Evolutionary conservation across 2,329 filamentous ascomycete species (phyloP), one percentile per base, ranked within the genome.

Genomic region (Colletotrichum lini): DNA sequence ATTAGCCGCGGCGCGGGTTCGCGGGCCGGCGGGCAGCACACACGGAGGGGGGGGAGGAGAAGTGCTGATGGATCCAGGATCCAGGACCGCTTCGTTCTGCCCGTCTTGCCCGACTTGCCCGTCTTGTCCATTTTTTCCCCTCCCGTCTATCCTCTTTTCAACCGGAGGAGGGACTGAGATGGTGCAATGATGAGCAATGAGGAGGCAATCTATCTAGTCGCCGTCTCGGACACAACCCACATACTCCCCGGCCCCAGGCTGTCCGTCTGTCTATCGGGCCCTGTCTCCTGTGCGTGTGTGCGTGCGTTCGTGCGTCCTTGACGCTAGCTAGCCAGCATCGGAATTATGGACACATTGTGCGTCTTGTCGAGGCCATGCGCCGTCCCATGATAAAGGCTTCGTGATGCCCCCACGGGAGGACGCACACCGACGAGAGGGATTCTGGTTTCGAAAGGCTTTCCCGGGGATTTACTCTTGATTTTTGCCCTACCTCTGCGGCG

Each of bases 331-430:
- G 30, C 30, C 30, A 30, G 30, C 21, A 58, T 21, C 30, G 21
- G 18, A 66, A 56, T 67, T 70, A 63, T 70, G 68, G 68, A 26
- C 38, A 62, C 58, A 23, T 44, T 38, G 15, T 62, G 38, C 44
- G 12, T 54, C 35, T 40, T 23, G 23, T 2, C 26, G 18, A 30
- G 64, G 56, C 12, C 45, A 35, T 40, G 52, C 38, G 10, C 30
- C 30, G 30, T 30, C 62, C 16, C 23, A 70, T 53, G 66, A 73
- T 73, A 73, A 73, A 73, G 71, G 40, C 71, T 65, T 73, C 59
- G 59, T 56, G 53, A 72, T 73, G 63, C 71, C 71, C 71, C 71
- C 71, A 68, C 49, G 21, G 42, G 38, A 44, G 35, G 26, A 49
- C 21, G 60, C 63, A 50, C 66, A 26, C 49, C 21, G 62, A 18